Evolutionary conservation across 1,284 basidiomycete genomes (phyloP).

Genomic region (Marasmius tenuissimus): DNA sequence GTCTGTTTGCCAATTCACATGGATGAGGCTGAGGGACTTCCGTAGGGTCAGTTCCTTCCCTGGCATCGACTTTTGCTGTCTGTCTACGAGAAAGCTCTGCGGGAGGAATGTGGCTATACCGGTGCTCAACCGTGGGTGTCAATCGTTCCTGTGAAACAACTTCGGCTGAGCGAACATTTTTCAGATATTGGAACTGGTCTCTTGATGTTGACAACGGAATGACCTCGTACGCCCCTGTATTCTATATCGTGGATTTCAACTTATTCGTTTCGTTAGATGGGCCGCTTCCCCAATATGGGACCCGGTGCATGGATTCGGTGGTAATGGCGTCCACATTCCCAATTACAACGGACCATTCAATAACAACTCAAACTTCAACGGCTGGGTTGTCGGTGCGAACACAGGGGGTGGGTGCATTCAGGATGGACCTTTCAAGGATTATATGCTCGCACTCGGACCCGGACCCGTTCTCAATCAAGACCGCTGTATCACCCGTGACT

Average conservation of each 20-base stretch:
- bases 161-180: background rate
- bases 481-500: conserved; percentile 31
- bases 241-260: background rate
- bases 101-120: conserved; percentile 33
- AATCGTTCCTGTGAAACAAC: too few species aligned
- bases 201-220: conserved; percentile 26
- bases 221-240: conserved; percentile 10
- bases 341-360: conserved; percentile 20
- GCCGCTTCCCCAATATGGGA: conserved; percentile 32
- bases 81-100: conserved; percentile 32
- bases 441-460: conserved; percentile 32
- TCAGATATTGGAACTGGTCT: conserved; percentile 43
- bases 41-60: conserved; percentile 39
- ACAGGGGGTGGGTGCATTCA: conserved; percentile 27
- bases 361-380: conserved; percentile 13
- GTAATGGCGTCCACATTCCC: conserved; percentile 23
- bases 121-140: conserved; percentile 32
- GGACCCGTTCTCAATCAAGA: conserved; percentile 25
- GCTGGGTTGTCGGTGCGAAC: conserved; percentile 9
- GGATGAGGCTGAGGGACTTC: background rate
- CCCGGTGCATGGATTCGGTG: conserved; percentile 31
- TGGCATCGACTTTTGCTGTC: conserved; percentile 37
- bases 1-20: background rate
- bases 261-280: conserved; percentile 17
- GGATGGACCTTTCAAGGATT: conserved; percentile 33